Base-by-base conservation (phyloP, 2,329 filamentous ascomycete genomes). In the Kalmusia sp. region DNA sequence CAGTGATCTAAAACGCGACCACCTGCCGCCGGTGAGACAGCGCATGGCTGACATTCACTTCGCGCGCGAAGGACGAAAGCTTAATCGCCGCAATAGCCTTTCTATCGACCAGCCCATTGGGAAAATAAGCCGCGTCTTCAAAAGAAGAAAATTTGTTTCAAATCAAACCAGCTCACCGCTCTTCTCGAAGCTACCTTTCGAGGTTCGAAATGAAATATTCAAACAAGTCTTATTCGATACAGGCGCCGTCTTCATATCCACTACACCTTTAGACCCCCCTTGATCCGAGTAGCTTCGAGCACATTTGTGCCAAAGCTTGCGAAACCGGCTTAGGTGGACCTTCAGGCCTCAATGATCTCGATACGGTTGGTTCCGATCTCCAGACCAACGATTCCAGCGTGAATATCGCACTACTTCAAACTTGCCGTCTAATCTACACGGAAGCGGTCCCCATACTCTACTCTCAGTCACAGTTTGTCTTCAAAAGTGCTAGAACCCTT, bases 41-140 rank as follows among this genome's bases (percentile, higher is more conserved):
- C 44, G 33, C 21, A 47, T 47, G 30, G 31, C 44, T 4, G 44
- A 28, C 21, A 31, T 30, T 27, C 44, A 47, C 24, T 47, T 35
- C 24, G 44, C 22, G 9, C 44, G 24, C 2, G 11, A 47, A 28
- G 24, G 21, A 35, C 44, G 44, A 22, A 47, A 37, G 12, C 17
- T 37, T n/a, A 25, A 35, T 22, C 31, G 44, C 14, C 44, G 44
- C 6, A 35, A 37, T 28, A 47, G 31, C 21, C 44, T 47, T 27
- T 35, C 44, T 9, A 28, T 6, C 21, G 44, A 28, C 2, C 22
- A 25, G 30, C 44, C 30, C 27, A n/a, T 15, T 8, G 40, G 40
- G 8, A 44, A 22, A 44, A 4, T 44, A 5, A 12, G 5, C 6
- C 15, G 22, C 3, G 15, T 24, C 7, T 11, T 33, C 19, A 44